A percentile compares a stretch with the other conserved stretches of the same genome.
phyloP scores from a whole-genome alignment of 2,329 filamentous ascomycete genomes.

The Fusarium liriodendri region DNA sequence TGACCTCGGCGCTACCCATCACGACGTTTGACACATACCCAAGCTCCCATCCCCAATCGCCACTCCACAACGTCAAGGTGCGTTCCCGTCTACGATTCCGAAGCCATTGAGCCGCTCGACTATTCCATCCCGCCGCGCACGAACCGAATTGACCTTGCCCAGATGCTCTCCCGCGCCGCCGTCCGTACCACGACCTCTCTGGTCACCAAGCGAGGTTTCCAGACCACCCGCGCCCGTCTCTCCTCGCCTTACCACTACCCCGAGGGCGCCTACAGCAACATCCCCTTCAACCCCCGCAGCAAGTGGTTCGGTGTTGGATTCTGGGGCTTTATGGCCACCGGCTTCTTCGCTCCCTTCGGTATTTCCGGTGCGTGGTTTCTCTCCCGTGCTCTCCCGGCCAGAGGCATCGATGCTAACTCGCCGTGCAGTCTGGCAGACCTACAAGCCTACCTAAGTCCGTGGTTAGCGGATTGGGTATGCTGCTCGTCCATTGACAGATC shows the following conservation, averaged over 20 bases:
- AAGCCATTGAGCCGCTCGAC: conserved; percentile 10
- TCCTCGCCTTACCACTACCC: conserved; percentile 97
- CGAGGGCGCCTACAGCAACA: conserved; percentile 92
- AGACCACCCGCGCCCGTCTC: conserved; percentile 86
- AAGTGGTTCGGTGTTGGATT: conserved; percentile 86
- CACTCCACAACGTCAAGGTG: conserved; percentile 45
- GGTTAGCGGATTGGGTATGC: conserved; percentile 18
- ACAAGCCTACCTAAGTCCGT: conserved; percentile 52
- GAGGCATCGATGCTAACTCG: conserved; percentile 35
- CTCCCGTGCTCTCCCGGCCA: conserved; percentile 5
- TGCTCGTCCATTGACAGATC: conserved; percentile 30
- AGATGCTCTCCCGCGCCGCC: conserved; percentile 87
- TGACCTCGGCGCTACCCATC: conserved; percentile 44
- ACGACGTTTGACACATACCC: conserved; percentile 40
- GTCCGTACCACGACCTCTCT: conserved; percentile 73
- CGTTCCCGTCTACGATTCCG: conserved; percentile 12
- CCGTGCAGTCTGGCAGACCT: conserved; percentile 60
- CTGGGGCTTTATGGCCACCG: conserved; percentile 75
- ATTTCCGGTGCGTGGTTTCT: conserved; percentile 66
- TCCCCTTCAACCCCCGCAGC: conserved; percentile 96
- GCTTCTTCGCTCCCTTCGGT: conserved; percentile 72
- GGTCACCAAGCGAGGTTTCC: conserved; percentile 92
- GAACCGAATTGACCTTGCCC: conserved; percentile 56
- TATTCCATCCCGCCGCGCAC: background rate
- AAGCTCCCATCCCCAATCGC: conserved; percentile 44